Evolutionary conservation across 2,329 filamentous ascomycete species (phyloP).

Genomic region (Paraphaeosphaeria minitans): DNA sequence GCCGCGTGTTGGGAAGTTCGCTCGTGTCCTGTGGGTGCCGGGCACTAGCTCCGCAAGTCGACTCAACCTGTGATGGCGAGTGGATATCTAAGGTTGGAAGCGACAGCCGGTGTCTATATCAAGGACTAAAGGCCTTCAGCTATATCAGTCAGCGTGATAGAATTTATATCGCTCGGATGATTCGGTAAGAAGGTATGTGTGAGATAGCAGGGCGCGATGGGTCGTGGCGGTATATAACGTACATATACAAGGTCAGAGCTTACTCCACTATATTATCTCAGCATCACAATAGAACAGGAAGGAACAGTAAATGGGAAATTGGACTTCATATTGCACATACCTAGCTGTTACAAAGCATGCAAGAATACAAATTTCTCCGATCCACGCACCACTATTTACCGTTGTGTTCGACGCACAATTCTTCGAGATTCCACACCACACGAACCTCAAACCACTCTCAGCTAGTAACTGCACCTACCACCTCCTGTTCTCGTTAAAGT

Average conservation of each 20-base stretch:
- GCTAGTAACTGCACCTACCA: constrained; percentile 26
- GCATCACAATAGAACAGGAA: neutral
- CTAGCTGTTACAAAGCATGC: neutral
- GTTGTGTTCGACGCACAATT: neutral
- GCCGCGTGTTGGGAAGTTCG: neutral
- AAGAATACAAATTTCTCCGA: neutral
- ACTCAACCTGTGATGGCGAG: too few species aligned
- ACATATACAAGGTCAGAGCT: neutral
- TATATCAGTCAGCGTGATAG: too few species aligned
- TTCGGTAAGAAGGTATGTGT: neutral
- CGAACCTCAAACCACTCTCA: neutral
- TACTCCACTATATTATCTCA: neutral
- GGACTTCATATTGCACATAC: neutral
- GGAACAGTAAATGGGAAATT: neutral
- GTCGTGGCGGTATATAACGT: neutral
- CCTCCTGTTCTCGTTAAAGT: constrained; percentile 44
- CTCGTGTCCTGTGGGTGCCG: neutral
- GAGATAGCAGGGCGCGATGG: neutral
- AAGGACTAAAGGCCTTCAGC: too few species aligned
- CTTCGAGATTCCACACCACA: neutral
- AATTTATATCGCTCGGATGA: too few species aligned
- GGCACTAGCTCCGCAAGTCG: too few species aligned
- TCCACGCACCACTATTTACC: neutral
- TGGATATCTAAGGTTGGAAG: too few species aligned
- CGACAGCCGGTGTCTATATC: too few species aligned